Base-by-base conservation (phyloP, 768 basidiomycete genomes). In the Crepidotus variabilis region DNA sequence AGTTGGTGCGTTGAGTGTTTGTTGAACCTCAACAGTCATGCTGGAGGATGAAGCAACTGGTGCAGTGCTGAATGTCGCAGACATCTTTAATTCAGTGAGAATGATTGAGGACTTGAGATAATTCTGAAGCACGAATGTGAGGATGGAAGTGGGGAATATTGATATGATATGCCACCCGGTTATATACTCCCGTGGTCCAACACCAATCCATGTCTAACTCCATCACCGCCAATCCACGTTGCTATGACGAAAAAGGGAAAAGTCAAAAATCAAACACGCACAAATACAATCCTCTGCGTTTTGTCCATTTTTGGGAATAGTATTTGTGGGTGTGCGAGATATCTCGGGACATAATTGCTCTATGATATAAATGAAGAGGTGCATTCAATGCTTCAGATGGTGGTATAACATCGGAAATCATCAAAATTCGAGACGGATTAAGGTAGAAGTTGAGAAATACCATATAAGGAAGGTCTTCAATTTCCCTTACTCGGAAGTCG, bases 191-290 rank as follows among this genome's bases (percentile, higher is more conserved):
- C 2, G 7, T 49, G 5, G 47, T 22, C 50, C 32, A 35, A 5
- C 11, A 51, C 55, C 55, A 56, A 56, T 56, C 55, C 55, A 50
- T 35, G 18, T 21, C 23, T 7, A 33, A 23, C 21, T 43, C 28
- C 50, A 24, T 50, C 24, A 36, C 16, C 43, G n/a, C 47, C 49
- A 51, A 51, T 51, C 50, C 33, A 18, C 54, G 55, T 51, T 51
- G 55, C 39, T 50, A 54, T 18, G 35, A 18, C 34, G 13, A 6
- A 11, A 34, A 56, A 50, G n/a, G 36, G 47, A 8, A 50, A 34
- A 60, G 67, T 18, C 61, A 63, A 32, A 69, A 65, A 47, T 70
- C 60, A 52, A 68, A 71, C 35, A 69, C 21, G 56, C 62, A 14
- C 14, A 50, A 46, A 47, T 34, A 58, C 24, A 21, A 43, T 50